Base-by-base conservation (phyloP, 1,284 basidiomycete species). In the Ustilago esculenta region DNA sequence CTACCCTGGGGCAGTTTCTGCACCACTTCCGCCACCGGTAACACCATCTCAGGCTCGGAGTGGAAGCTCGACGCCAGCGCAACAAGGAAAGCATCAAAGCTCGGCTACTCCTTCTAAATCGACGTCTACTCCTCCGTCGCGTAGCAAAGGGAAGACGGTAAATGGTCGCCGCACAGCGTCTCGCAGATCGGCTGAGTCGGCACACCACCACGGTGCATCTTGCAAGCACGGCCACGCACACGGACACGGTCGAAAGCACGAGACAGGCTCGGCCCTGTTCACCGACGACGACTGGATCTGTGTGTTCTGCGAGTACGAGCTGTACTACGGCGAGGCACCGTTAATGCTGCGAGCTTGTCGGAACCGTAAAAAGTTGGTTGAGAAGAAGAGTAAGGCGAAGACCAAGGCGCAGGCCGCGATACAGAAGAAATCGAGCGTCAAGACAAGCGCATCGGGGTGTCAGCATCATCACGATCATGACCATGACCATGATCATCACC, bases 301-400 rank as follows among this genome's bases (percentile, higher is more conserved):
- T 58, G 21, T 77, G 6, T 82, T 82, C 51, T 83, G 82, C 74
- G 82, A 83, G 37, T 82, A 82, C 60, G 75, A 81, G 54, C 56
- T 83, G 34, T 80, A 81, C 49, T 83, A 80, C 47, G 82, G 82
- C 18, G 79, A 81, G 45, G 57, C 70, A 18, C 49, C 73, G 12
- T 45, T 67, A 24, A 72, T 83, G 61, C 40, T 71, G 11, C 58
- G 70, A 11, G 75, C 77, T 7, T 66, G 79, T 37, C 57, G 77
- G 40, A 77, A 73, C 34, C 51, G 82, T 25, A 81, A 80, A 48
- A 75, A 77, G 56, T 65, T 82, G 3, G 73, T 83, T 15, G 72
- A 73, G 37, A 50, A 74, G 25, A 59, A 81, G 33, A 68, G 66
- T 40, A 71, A 75, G 61, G 80, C 72, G 3, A 77, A 76, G 45